Conservation (phyloP, 139 green algal genomes). For the Zygnema cylindricum region DNA sequence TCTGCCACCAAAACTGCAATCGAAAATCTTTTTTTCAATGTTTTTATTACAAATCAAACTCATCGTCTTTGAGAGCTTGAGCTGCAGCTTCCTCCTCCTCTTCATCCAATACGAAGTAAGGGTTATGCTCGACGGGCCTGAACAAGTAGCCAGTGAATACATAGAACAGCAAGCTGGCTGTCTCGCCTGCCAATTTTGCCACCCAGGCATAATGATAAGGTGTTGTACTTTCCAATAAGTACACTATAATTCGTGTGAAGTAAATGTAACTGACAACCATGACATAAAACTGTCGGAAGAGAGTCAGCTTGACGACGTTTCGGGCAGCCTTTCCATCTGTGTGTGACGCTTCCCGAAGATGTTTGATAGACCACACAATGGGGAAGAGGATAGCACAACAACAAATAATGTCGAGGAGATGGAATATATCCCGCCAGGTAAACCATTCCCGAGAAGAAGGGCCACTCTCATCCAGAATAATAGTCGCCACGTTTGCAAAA, state of each 20-base stretch:
- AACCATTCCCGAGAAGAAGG: conserved; percentile 82
- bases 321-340: conserved; percentile 75
- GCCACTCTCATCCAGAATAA: conserved; percentile 88
- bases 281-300: conserved; percentile 97
- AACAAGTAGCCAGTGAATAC: conserved; percentile 83
- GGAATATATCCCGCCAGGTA: conserved; percentile 93
- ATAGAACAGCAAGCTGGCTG: conserved; percentile 91
- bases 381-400: conserved; percentile 98
- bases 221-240: conserved; percentile 82
- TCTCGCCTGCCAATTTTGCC: conserved; percentile 72
- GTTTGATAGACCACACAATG: conserved; percentile 97
- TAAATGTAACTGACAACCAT: conserved; percentile 93
- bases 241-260: conserved; percentile 98
- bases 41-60: conserved; percentile 52
- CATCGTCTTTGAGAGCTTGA: conserved; percentile 55
- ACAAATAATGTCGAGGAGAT: conserved; percentile 97
- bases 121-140: conserved; percentile 74
- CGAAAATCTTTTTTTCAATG: neutral
- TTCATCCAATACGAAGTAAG: conserved; percentile 78
- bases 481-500: conserved; percentile 91
- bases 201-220: conserved; percentile 83
- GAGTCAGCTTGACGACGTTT: conserved; percentile 85
- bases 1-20: too few species aligned
- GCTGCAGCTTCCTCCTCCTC: conserved; percentile 68
- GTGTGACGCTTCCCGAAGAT: conserved; percentile 75